phyloP scores from a whole-genome alignment of 192 early-diverging fungal genomes.

The Dimargaris cristalligena region DNA sequence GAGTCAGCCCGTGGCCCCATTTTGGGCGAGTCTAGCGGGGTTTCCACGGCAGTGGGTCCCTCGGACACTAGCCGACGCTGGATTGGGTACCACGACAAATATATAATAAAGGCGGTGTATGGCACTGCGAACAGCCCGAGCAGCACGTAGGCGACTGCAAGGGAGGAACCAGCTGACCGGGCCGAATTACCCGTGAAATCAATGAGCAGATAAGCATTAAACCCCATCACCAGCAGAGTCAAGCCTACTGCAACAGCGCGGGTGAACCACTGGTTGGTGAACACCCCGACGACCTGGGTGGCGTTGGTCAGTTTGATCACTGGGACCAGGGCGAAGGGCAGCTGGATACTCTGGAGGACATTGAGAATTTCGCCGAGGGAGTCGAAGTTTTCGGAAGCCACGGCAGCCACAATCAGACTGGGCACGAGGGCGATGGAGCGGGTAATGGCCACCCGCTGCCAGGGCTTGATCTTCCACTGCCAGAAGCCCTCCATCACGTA shows the following conservation, averaged over 20 bases:
- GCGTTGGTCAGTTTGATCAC: slow-evolving; percentile 42
- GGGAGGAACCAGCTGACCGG: neutral
- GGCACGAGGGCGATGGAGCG: slow-evolving; percentile 45
- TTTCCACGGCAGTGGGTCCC: neutral
- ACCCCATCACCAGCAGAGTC: slow-evolving; percentile 7
- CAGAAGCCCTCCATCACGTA: slow-evolving; percentile 80
- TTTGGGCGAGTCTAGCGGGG: neutral
- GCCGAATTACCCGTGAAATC: slow-evolving; percentile 1
- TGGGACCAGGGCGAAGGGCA: slow-evolving; percentile 45
- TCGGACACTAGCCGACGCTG: neutral
- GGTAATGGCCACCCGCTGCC: slow-evolving; percentile 43
- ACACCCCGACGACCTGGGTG: slow-evolving; percentile 24
- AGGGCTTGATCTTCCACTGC: slow-evolving; percentile 32
- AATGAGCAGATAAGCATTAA: slow-evolving; percentile 8
- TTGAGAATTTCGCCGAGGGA: slow-evolving; percentile 50
- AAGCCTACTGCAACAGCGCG: neutral
- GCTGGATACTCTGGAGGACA: slow-evolving; percentile 46
- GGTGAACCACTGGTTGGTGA: slow-evolving; percentile 1
- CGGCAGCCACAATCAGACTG: slow-evolving; percentile 40
- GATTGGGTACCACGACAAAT: slow-evolving; percentile 11
- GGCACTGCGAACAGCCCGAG: slow-evolving; percentile 2
- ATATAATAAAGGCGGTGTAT: slow-evolving; percentile 7
- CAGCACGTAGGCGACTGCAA: neutral
- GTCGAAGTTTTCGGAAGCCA: slow-evolving; percentile 38
- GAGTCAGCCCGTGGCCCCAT: no score